phyloP scores from a whole-genome alignment of 2,329 filamentous ascomycete genomes.

The Penicillium concentricum region DNA sequence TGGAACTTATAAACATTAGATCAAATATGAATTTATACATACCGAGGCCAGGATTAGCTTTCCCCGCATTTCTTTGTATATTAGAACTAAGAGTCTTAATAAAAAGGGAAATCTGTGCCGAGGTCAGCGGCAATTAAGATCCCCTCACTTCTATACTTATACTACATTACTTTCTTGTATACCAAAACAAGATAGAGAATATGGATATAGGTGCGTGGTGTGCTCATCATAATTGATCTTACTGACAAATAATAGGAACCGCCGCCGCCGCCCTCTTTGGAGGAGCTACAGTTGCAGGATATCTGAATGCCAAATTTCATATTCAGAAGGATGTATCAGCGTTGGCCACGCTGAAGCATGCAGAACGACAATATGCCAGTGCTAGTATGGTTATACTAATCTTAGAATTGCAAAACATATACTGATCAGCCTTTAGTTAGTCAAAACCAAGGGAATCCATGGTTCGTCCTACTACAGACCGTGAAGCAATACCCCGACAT shows the following conservation, averaged over 20 bases:
- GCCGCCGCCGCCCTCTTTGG: slow-evolving; percentile 29
- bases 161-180: background rate
- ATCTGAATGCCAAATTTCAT: slow-evolving; percentile 65
- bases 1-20: no score
- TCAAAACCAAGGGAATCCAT: slow-evolving; percentile 58
- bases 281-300: slow-evolving; percentile 31
- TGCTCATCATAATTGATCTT: background rate
- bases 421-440: slow-evolving; percentile 38
- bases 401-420: background rate
- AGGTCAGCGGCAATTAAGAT: background rate
- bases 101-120: no score
- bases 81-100: no score
- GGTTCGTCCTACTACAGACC: slow-evolving; percentile 63
- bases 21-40: no score
- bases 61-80: background rate
- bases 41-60: background rate
- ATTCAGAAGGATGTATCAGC: slow-evolving; percentile 59
- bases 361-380: slow-evolving; percentile 48
- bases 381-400: slow-evolving; percentile 43
- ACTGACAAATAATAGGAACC: slow-evolving; percentile 15
- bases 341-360: slow-evolving; percentile 46
- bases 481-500: slow-evolving; percentile 54
- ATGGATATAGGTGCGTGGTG: slow-evolving; percentile 14
- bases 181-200: background rate
- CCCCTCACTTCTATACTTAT: background rate